A percentile compares a stretch with the other conserved stretches of the same genome.
phyloP scores from a whole-genome alignment of 139 green algal genomes.

The Chlorella sorokiniana region DNA sequence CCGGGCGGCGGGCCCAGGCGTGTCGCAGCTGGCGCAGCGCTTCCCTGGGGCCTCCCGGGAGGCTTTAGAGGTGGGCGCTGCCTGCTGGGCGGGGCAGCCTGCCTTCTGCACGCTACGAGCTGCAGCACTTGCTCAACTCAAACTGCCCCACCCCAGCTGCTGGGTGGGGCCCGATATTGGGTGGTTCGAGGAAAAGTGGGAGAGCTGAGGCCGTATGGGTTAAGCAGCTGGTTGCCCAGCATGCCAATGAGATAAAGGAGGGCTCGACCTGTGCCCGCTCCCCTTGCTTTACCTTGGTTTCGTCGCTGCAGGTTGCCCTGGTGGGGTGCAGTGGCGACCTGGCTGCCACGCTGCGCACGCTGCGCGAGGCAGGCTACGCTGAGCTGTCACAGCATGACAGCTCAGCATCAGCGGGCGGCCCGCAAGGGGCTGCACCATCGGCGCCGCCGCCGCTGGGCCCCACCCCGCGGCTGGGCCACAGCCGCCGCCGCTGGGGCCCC shows the following conservation, averaged over 20 bases:
- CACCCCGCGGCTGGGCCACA: neutral
- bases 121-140: neutral
- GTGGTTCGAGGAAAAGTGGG: too few relatives aligned
- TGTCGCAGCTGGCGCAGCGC: slow-evolving; percentile 21
- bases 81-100: neutral
- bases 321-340: neutral
- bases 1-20: too few relatives aligned
- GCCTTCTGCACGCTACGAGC: neutral
- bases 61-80: neutral
- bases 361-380: slow-evolving; percentile 6
- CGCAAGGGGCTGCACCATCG: too few relatives aligned
- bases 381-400: neutral
- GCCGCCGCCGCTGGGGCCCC: neutral
- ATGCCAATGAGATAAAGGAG: too few relatives aligned
- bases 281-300: neutral
- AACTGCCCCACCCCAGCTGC: neutral
- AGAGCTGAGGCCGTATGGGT: too few relatives aligned
- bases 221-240: too few relatives aligned
- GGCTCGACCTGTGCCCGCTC: too few relatives aligned
- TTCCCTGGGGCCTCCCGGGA: neutral
- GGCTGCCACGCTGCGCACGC: neutral
- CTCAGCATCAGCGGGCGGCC: neutral
- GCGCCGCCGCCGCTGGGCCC: neutral
- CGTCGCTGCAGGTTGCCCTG: neutral
- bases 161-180: too few relatives aligned